Evolutionary conservation across 495 filamentous ascomycete genomes (phyloP).

Genomic region (Aspergillus hancockii): DNA sequence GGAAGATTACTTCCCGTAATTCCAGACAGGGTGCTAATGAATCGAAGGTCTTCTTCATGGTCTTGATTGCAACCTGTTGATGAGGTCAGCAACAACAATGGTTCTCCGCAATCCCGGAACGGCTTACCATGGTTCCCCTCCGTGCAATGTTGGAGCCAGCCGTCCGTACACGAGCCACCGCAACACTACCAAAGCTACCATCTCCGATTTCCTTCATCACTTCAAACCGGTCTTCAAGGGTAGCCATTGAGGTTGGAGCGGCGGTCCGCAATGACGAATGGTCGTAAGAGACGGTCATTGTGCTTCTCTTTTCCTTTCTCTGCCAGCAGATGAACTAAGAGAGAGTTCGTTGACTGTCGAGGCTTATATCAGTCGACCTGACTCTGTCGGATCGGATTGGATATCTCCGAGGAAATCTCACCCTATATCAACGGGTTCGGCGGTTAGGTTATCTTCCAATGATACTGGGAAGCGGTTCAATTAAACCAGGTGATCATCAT

Average conservation of each 20-base stretch:
- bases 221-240: slow-evolving; percentile 87
- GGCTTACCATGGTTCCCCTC: slow-evolving; percentile 85
- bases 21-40: slow-evolving; percentile 87
- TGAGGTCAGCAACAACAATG: slow-evolving; percentile 25
- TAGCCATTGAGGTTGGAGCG: slow-evolving; percentile 49
- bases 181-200: slow-evolving; percentile 97
- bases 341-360: slow-evolving; percentile 19
- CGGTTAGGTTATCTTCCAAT: slow-evolving; percentile 16
- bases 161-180: slow-evolving; percentile 83
- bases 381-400: neutral
- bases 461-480: slow-evolving; percentile 21
- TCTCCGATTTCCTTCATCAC: slow-evolving; percentile 97
- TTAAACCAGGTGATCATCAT: slow-evolving; percentile 28
- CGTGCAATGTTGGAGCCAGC: slow-evolving; percentile 87
- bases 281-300: slow-evolving; percentile 71
- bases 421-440: slow-evolving; percentile 17
- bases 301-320: slow-evolving; percentile 40
- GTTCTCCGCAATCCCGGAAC: slow-evolving; percentile 15
- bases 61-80: slow-evolving; percentile 92
- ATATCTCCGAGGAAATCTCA: neutral
- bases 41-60: slow-evolving; percentile 99
- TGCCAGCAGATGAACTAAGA: slow-evolving; percentile 48
- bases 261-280: slow-evolving; percentile 55
- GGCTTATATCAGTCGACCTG: slow-evolving; percentile 8
- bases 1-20: slow-evolving; percentile 93